Conservation (phyloP, 495 filamentous ascomycete genomes). For the Xylaria palmicola region DNA sequence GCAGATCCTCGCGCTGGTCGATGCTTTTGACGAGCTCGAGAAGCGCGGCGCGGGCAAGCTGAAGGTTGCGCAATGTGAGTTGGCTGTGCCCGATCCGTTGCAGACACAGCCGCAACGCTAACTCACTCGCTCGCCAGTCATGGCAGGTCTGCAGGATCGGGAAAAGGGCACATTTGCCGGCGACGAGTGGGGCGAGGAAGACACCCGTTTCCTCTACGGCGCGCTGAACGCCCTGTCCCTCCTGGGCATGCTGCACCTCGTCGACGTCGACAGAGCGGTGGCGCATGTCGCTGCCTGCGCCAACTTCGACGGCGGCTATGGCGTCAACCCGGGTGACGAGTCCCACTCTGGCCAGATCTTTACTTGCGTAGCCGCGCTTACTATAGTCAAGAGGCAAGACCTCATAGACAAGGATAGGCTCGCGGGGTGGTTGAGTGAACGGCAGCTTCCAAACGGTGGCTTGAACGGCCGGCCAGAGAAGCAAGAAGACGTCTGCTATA, state of each 20-base stretch:
- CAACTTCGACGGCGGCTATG: slow-evolving; percentile 93
- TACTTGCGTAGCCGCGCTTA: slow-evolving; percentile 86
- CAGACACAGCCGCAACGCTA: not conserved
- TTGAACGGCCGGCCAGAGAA: slow-evolving; percentile 96
- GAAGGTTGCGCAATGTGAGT: slow-evolving; percentile 70
- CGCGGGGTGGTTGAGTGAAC: slow-evolving; percentile 87
- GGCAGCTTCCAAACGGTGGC: slow-evolving; percentile 82
- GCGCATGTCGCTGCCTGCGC: slow-evolving; percentile 73
- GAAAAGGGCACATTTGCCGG: slow-evolving; percentile 85
- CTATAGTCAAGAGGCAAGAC: slow-evolving; percentile 79
- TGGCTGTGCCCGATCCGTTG: not conserved
- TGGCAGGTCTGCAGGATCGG: slow-evolving; percentile 75
- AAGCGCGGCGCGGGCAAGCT: slow-evolving; percentile 66
- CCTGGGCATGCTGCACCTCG: slow-evolving; percentile 63
- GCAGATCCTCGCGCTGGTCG: slow-evolving; percentile 80
- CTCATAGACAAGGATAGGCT: slow-evolving; percentile 79
- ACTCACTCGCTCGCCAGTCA: slow-evolving; percentile 51
- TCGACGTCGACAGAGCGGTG: slow-evolving; percentile 78
- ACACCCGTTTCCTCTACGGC: slow-evolving; percentile 91
- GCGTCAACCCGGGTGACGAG: slow-evolving; percentile 82
- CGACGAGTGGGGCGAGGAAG: slow-evolving; percentile 93
- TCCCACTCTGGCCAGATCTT: slow-evolving; percentile 92
- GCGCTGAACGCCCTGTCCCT: slow-evolving; percentile 85
- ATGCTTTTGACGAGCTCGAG: slow-evolving; percentile 83
- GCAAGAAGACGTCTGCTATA: slow-evolving; percentile 94